Base-by-base conservation (phyloP, 164 flowering plant genomes). In the Houttuynia cordata region DNA sequence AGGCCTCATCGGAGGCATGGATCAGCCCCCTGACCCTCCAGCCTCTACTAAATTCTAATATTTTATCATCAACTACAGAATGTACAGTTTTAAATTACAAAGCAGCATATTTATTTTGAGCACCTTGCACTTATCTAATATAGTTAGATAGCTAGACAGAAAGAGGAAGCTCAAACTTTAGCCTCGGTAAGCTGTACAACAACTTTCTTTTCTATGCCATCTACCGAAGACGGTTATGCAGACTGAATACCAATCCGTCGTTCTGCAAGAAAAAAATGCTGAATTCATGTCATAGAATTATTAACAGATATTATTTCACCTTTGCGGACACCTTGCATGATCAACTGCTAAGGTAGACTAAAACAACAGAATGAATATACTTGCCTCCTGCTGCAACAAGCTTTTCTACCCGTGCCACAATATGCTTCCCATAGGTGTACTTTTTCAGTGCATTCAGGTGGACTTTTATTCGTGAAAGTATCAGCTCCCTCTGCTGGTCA, bases 381-480 rank as follows among this genome's bases (percentile, higher is more conserved):
- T 52, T 80, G 85, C 97, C 97, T 63, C 96, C 97, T 68, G 97
- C 91, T 12, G 93, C 87, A 75, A 91, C 97, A 69, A 91, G 93
- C 78, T 91, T 91, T 80, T 91, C 93, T 66, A 91, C 97, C 64
- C 93, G 97, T 0, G 95, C 97, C 70, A 91, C 95, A 64, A 87
- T 91, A 64, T 91, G 97, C 77, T 91, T 91, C 70, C 97, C 95
- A 53, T 91, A 91, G 51, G 95, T 91, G 69, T 81, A 87, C 77
- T 87, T 91, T 76, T 91, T 91, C 71, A 91, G 74, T 8, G 93
- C 89, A 79, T 80, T 86, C 80, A 91, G 72, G 70, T 91, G 97
- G 63, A 83, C 89, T 74, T 91, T 91, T 56, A 91, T 91, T 64
- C 95, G 84, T 34, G 74, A 77, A 25, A 91, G 89, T 65, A 87